Base-by-base conservation (phyloP, 148 eudicot species). In the Vaccinium macrocarpon region DNA sequence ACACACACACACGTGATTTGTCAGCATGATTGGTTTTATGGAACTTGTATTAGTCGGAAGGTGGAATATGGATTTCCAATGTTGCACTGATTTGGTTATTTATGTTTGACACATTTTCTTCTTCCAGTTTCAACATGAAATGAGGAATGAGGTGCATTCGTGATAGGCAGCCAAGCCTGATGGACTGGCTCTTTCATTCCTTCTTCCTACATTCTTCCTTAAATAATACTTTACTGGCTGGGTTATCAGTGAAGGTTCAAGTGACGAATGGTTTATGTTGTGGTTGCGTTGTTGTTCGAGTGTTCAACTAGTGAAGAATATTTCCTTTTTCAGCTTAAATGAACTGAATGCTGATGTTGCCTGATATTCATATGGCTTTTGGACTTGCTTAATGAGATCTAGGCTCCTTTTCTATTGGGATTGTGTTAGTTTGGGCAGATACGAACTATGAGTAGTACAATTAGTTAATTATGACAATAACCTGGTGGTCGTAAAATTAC, bases 1-100 rank as follows among this genome's bases (percentile, higher is more conserved):
- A n/a, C n/a, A 35, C 38, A 2, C 38, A 35, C 38, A 35, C 38
- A 35, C 2, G 38, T 52, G 18, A 55, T 52, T 70, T 62, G 15
- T n/a, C 52, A 61, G 46, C 73, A 21, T 38, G 46, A 53, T 25
- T 27, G 57, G 11, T 32, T 55, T 23, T 53, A 29, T 25, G 12
- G 29, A 62, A 23, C n/a, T 62, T 62, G 27, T 9, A 62, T 27
- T 62, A 9, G 18, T 50, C 59, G 29, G 51, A 23, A 23, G 50
- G 35, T 49, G 57, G 79, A 50, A 48, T 49, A 35, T 50, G 57
- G 25, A 78, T 49, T 49, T 11, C 35, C 80, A 10, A 23, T 76
- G 29, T 78, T 78, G n/a, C 49, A 9, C 68, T 79, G 48, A 35
- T 79, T 79, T 32, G 68, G 82, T 51, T 56, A 12, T 25, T 78